Conservation (phyloP, 202 grass and related monocot genomes). For the Panicum virgatum region DNA sequence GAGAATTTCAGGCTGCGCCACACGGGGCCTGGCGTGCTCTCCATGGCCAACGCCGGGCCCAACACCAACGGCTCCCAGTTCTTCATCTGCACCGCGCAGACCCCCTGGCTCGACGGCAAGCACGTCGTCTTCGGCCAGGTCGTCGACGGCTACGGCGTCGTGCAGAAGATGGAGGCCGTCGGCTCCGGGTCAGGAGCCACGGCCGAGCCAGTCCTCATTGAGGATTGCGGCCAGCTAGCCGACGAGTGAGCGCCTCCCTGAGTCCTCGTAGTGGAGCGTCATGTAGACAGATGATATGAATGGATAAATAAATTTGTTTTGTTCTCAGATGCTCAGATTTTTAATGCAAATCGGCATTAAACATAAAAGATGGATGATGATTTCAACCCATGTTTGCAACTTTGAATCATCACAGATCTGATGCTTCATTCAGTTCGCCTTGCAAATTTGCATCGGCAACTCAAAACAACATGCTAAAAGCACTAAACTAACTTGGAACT, state of each 20-base stretch:
- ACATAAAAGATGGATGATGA: background rate
- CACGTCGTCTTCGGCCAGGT: conserved; percentile 88
- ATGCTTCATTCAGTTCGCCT: background rate
- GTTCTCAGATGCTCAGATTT: background rate
- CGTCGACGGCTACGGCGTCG: conserved; percentile 54
- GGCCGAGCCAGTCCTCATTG: conserved; percentile 50
- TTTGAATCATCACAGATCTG: background rate
- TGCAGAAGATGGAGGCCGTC: conserved; percentile 67
- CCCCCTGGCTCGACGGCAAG: conserved; percentile 68
- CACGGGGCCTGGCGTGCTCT: conserved; percentile 57
- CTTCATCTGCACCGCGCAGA: conserved; percentile 69
- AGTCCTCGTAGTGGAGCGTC: background rate
- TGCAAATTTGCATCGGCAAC: background rate
- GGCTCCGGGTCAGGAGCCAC: conserved; percentile 48
- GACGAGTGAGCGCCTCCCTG: background rate
- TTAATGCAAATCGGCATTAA: background rate
- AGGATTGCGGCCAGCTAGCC: conserved; percentile 61
- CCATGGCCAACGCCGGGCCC: conserved; percentile 81
- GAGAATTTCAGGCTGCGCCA: conserved; percentile 75
- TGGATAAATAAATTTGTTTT: conserved; percentile 8
- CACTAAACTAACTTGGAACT: background rate
- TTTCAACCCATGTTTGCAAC: background rate
- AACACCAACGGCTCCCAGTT: conserved; percentile 79
- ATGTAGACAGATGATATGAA: background rate
- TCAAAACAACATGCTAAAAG: background rate